Conservation (phyloP, 2,329 filamentous ascomycete genomes). For the Trichothecium roseum region DNA sequence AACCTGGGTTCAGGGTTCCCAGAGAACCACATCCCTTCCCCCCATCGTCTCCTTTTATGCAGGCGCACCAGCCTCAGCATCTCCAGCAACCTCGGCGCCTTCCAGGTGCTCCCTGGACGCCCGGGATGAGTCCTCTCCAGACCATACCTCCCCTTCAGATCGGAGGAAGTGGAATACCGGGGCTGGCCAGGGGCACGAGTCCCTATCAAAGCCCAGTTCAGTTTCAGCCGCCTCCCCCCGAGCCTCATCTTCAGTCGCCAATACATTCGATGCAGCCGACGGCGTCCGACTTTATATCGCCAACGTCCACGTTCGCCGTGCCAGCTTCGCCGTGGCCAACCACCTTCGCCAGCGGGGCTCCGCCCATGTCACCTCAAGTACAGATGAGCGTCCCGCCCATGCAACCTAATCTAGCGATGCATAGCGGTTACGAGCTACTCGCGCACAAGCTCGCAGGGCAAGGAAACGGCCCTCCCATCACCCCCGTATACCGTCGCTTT, state of each 20-base stretch:
- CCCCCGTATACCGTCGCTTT: slow-evolving; percentile 74
- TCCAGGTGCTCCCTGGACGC: too few species aligned
- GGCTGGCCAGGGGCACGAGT: too few species aligned
- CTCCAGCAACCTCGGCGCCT: too few species aligned
- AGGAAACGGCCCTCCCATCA: slow-evolving; percentile 17
- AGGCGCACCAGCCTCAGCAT: neutral
- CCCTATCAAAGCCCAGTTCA: too few species aligned
- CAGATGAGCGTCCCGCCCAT: neutral
- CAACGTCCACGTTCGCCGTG: too few species aligned
- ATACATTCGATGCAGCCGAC: slow-evolving; percentile 1
- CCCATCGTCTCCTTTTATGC: neutral
- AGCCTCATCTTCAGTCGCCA: slow-evolving; percentile 1
- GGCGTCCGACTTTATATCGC: too few species aligned
- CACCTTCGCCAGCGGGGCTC: neutral
- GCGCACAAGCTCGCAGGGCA: slow-evolving; percentile 37
- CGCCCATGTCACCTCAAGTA: slow-evolving; percentile 2
- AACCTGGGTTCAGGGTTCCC: too few species aligned
- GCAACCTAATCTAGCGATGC: slow-evolving; percentile 19
- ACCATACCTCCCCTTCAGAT: too few species aligned
- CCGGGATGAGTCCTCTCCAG: too few species aligned
- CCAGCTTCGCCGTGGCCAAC: too few species aligned
- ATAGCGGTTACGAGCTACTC: slow-evolving; percentile 53
- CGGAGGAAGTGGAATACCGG: too few species aligned
- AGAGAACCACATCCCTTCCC: neutral
- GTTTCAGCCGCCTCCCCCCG: neutral